These are phyloP conservation scores for Platanthera zijinensis DNA, from an alignment of 106 monocot genomes.

Conservation along the genomic window DNA sequence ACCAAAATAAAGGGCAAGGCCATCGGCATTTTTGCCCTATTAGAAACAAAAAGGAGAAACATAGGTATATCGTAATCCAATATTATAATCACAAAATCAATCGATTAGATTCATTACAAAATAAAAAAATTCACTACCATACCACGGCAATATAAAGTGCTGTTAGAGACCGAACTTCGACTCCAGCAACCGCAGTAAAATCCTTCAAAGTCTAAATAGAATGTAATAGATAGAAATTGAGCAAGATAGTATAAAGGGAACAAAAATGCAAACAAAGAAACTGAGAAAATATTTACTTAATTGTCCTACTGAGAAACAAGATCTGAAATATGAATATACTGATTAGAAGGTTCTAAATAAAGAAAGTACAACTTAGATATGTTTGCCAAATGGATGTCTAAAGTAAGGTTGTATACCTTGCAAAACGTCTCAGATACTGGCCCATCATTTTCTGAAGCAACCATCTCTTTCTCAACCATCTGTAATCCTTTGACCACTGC, in stretches of 20 bases:
- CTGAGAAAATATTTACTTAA: no score
- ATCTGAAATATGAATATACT: background rate
- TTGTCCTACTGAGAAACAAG: background rate
- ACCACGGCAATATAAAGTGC: constrained; percentile 72
- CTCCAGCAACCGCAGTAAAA: constrained; percentile 39
- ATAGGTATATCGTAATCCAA: background rate
- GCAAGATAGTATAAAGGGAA: background rate
- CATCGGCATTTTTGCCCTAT: constrained; percentile 72
- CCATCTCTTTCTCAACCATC: constrained; percentile 60
- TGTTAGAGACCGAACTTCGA: constrained; percentile 33
- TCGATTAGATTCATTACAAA: background rate
- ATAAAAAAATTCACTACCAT: background rate
- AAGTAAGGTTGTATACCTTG: constrained; percentile 33
- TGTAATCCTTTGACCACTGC: constrained; percentile 78
- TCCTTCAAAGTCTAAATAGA: constrained; percentile 40
- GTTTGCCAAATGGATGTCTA: no score
- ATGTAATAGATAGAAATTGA: background rate
- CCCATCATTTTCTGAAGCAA: constrained; percentile 81
- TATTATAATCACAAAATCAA: background rate
- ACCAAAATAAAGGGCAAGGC: constrained; percentile 68
- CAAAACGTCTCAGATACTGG: constrained; percentile 74
- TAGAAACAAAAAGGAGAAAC: background rate
- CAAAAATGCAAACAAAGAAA: background rate
- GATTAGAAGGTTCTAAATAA: background rate
- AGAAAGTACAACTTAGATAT: background rate